Conservation (phyloP, 306 rosid species). For the Hylodesmum podocarpum region DNA sequence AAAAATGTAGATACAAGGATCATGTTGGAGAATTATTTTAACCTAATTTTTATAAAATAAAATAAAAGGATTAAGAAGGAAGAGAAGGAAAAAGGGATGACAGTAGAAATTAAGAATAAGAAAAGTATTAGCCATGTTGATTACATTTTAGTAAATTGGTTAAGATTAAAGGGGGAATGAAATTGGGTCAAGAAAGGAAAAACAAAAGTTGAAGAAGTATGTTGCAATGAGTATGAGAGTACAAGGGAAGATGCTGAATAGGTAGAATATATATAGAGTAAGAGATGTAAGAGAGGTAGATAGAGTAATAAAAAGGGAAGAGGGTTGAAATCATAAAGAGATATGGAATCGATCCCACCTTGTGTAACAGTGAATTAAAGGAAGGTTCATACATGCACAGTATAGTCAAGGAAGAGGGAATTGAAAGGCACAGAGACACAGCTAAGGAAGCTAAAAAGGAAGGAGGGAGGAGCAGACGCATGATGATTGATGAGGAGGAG, state of each 20-base stretch:
- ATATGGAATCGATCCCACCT: constrained; percentile 10
- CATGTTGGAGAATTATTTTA: background rate
- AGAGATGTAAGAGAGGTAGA: constrained; percentile 1
- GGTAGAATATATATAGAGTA: background rate
- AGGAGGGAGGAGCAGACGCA: constrained; percentile 30
- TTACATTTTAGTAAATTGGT: background rate
- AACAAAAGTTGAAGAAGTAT: background rate
- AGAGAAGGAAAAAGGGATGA: background rate
- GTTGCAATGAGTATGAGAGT: no score
- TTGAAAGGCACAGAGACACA: constrained; percentile 34
- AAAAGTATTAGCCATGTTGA: background rate
- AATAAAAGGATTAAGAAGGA: background rate
- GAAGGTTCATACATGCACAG: constrained; percentile 25
- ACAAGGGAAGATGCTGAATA: background rate
- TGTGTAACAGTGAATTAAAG: constrained; percentile 44
- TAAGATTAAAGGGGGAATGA: background rate
- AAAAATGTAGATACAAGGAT: background rate
- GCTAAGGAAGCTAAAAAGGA: constrained; percentile 48
- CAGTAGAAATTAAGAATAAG: background rate
- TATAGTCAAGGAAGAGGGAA: background rate
- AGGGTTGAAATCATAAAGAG: constrained; percentile 18
- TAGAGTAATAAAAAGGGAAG: background rate
- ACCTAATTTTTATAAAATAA: background rate
- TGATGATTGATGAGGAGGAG: constrained; percentile 31
- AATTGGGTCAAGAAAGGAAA: background rate